Conservation (phyloP, 352 stramenopile species). For the Phytophthora uliginosa region DNA sequence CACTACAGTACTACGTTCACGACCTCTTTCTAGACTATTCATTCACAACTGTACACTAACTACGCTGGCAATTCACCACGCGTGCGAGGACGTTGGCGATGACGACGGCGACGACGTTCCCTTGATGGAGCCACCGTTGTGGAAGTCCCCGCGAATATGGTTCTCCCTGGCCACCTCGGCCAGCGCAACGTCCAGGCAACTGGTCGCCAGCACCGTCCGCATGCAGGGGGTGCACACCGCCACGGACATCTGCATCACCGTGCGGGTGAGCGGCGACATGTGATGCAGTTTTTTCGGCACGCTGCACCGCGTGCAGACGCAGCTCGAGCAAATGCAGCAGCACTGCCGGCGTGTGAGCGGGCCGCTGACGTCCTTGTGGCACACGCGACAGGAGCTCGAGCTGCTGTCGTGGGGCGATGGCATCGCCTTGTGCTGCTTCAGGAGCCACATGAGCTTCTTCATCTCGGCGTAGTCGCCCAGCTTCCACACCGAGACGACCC, state of each 20-base stretch:
- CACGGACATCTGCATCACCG: conserved; percentile 31
- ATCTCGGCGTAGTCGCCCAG: conserved; percentile 44
- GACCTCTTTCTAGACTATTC: neutral
- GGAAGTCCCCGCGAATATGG: conserved; percentile 3
- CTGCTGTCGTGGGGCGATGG: conserved; percentile 9
- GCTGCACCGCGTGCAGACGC: conserved; percentile 36
- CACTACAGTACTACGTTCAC: neutral
- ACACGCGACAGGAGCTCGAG: conserved; percentile 33
- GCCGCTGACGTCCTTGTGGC: conserved; percentile 29
- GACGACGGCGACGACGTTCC: conserved; percentile 27
- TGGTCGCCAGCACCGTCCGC: conserved; percentile 31
- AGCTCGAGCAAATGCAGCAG: conserved; percentile 37
- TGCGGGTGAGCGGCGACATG: conserved; percentile 41
- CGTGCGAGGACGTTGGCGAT: conserved; percentile 19
- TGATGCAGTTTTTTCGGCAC: conserved; percentile 38
- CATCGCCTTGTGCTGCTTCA: conserved; percentile 31
- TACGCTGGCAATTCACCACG: conserved; percentile 14
- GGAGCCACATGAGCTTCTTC: conserved; percentile 45
- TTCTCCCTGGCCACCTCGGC: conserved; percentile 17
- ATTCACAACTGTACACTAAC: conserved; percentile 13
- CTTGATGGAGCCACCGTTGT: conserved; percentile 26
- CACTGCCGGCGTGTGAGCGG: conserved; percentile 21
- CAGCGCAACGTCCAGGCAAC: conserved; percentile 30
- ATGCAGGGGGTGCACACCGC: conserved; percentile 44
- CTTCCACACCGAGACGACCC: conserved; percentile 49